Base-by-base conservation (phyloP, 1,284 basidiomycete species). In the Malassezia sympodialis region DNA sequence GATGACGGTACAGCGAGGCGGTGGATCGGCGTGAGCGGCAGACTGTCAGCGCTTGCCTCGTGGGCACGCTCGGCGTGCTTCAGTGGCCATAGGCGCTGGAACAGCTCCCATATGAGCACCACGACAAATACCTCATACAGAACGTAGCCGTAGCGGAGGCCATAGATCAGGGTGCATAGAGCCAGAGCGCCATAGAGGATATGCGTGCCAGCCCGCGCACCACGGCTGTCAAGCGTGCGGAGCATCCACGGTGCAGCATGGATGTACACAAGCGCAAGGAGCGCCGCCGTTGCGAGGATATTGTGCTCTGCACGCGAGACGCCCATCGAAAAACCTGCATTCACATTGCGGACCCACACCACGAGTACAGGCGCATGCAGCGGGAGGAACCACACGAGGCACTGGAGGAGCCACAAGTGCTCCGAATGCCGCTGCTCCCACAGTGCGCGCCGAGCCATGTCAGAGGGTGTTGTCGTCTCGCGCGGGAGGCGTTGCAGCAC, bases 361-460 rank as follows among this genome's bases (percentile, higher is more conserved):
- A 83, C 83, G 17, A 96, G 78, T 6, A 86, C 84, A 0, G 89
- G 85, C 0, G 83, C 85, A 7, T 82, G 81, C 47, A 90, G 79
- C 0, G 91, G 91, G 0, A 93, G 76, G 1, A 94, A 78, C 80
- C 87, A 83, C 80, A 90, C 82, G n/a, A 90, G 76, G 41, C 90
- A 76, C 15, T 45, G 48, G 26, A 50, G 19, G 23, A 50, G 35
- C 59, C 60, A 48, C 40, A 42, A 42, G 49, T 65, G 53, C 41
- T 63, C 65, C 40, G 51, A 30, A 24, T 50, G 15, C 45, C 24
- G 23, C 41, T 30, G 15, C 40, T 46, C 30, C 21, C 56, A 35
- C 28, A 56, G 48, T 15, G 17, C 10, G 15, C 37, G 37, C 19
- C 37, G 37, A 1, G 3, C 37, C 19, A 11, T 8, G 10, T 39